phyloP scores from a whole-genome alignment of 2,329 filamentous ascomycete species.

The Talaromyces sp. region DNA sequence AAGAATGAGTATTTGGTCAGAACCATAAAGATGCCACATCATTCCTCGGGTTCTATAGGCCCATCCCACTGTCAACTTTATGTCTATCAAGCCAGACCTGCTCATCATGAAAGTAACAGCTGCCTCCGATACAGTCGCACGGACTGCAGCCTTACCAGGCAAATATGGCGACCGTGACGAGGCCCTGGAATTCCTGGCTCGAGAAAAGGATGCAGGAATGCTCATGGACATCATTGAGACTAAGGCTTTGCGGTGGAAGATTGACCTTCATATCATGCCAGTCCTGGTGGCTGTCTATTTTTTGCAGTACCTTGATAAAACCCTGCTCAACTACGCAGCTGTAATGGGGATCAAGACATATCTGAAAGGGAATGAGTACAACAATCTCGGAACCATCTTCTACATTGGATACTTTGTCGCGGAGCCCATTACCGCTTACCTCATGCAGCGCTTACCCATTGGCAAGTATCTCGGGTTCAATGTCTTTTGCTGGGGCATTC shows the following conservation, averaged over 20 bases:
- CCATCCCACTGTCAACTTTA: too few species aligned
- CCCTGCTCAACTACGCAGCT: slow-evolving; percentile 13
- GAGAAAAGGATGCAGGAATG: too few species aligned
- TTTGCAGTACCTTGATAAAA: slow-evolving; percentile 18
- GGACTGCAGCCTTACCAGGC: too few species aligned
- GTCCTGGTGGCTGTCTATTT: slow-evolving; percentile 4
- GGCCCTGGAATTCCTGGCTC: too few species aligned
- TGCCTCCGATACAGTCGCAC: too few species aligned
- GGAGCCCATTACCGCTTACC: slow-evolving; percentile 18
- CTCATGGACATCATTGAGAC: too few species aligned
- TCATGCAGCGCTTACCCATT: slow-evolving; percentile 17
- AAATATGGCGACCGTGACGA: too few species aligned
- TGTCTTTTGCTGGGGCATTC: slow-evolving; percentile 25
- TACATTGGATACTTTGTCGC: slow-evolving; percentile 3
- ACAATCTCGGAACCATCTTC: background rate
- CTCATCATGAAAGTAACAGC: too few species aligned
- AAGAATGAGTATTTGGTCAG: too few species aligned
- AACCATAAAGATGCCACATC: too few species aligned
- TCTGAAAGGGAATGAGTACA: slow-evolving; percentile 2
- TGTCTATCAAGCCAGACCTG: too few species aligned
- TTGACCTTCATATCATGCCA: slow-evolving; percentile 5
- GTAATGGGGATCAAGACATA: slow-evolving; percentile 1
- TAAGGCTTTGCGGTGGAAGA: slow-evolving; percentile 1
- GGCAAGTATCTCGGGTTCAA: slow-evolving; percentile 23
- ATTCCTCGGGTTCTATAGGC: too few species aligned